phyloP scores from a whole-genome alignment of 228 moss, liverwort and hornwort species.

The Sphagnum fallax region DNA sequence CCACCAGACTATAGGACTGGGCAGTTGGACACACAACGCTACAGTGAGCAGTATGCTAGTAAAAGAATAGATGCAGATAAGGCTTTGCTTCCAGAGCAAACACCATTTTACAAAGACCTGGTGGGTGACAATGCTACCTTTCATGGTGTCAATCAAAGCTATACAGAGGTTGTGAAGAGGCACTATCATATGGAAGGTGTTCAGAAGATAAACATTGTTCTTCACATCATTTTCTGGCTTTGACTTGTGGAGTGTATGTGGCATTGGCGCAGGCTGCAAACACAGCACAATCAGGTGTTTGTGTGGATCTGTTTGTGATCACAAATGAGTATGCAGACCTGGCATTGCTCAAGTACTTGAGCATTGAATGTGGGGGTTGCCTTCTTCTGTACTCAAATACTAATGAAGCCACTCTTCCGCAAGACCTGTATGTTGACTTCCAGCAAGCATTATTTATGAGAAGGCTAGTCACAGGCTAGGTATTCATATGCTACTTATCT shows the following conservation, averaged over 20 bases:
- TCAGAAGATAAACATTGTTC: too few relatives aligned
- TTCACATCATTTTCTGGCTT: too few relatives aligned
- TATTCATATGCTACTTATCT: background rate
- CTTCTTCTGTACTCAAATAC: constrained; percentile 85
- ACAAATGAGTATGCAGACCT: constrained; percentile 98
- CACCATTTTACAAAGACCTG: constrained; percentile 94
- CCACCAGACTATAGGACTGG: constrained; percentile 98
- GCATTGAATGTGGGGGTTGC: constrained; percentile 94
- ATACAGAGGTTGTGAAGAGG: too few relatives aligned
- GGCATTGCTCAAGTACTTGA: constrained; percentile 93
- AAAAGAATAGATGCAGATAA: constrained; percentile 96
- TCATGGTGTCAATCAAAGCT: too few relatives aligned
- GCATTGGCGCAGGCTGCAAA: constrained; percentile 62
- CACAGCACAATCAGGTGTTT: constrained; percentile 93
- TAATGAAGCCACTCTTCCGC: constrained; percentile 94
- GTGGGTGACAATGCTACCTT: constrained; percentile 26
- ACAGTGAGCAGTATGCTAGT: constrained; percentile 97
- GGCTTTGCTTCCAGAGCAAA: constrained; percentile 97
- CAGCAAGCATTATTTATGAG: background rate
- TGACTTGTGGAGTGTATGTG: too few relatives aligned
- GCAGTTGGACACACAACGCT: constrained; percentile 92
- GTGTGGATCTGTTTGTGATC: constrained; percentile 94
- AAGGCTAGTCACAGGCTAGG: background rate
- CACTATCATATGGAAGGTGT: too few relatives aligned
- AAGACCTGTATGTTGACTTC: constrained; percentile 68